Conservation (phyloP, 2,329 filamentous ascomycete species). For the Penicillium capsulatum region DNA sequence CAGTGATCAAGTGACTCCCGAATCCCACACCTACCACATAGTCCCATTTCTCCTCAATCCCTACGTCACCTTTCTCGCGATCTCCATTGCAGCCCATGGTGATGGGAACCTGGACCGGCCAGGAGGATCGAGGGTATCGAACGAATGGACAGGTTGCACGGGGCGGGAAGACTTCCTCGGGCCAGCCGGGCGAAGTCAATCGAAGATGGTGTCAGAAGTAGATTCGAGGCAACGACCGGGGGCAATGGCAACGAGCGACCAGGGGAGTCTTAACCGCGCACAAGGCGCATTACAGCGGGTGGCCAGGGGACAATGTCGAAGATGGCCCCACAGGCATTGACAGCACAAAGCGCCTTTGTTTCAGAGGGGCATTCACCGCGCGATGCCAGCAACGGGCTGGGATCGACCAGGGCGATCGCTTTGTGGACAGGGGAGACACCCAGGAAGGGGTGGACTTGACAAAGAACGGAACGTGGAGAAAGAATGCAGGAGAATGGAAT, state of each 20-base stretch:
- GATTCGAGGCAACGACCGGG: slow-evolving; percentile 1
- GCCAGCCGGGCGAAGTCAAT: slow-evolving; percentile 34
- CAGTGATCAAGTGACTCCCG: neutral
- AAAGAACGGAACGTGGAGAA: slow-evolving; percentile 15
- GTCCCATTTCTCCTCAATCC: slow-evolving; percentile 88
- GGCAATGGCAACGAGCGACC: slow-evolving; percentile 9
- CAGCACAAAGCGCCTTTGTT: slow-evolving; percentile 8
- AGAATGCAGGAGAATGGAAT: slow-evolving; percentile 12
- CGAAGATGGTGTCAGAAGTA: neutral
- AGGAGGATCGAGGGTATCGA: slow-evolving; percentile 16
- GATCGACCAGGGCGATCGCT: slow-evolving; percentile 12
- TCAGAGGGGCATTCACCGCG: slow-evolving; percentile 11
- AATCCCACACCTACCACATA: slow-evolving; percentile 66
- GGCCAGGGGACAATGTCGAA: slow-evolving; percentile 5
- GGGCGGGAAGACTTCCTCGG: slow-evolving; percentile 28
- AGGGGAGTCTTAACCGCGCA: slow-evolving; percentile 15
- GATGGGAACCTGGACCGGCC: slow-evolving; percentile 29
- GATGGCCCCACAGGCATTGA: slow-evolving; percentile 2
- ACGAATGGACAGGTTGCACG: slow-evolving; percentile 8
- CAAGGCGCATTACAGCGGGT: slow-evolving; percentile 18
- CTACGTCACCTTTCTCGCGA: slow-evolving; percentile 59
- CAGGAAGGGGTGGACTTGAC: slow-evolving; percentile 19
- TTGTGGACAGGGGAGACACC: slow-evolving; percentile 10
- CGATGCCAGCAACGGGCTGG: slow-evolving; percentile 5
- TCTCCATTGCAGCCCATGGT: slow-evolving; percentile 65